phyloP scores from a whole-genome alignment of 1,139 yeast genomes.

The Citeromyces siamensis region DNA sequence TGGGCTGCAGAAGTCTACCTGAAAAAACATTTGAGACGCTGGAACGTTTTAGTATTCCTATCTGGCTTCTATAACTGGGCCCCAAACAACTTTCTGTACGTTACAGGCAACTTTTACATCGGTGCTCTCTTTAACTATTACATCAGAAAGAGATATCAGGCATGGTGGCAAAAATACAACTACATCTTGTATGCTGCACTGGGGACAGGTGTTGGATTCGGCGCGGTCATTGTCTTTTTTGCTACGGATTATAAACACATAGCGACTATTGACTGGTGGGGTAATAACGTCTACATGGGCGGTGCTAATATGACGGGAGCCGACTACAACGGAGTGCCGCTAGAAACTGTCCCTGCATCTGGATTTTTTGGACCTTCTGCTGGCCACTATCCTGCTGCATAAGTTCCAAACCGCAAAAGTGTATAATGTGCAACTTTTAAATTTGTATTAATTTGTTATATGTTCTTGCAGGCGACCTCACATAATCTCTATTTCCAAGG shows the following conservation, averaged over 20 bases:
- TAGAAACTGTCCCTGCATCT: not conserved
- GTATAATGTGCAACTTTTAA: no score
- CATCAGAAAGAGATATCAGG: slow-evolving; percentile 34
- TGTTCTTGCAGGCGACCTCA: no score
- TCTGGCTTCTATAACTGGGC: slow-evolving; percentile 39
- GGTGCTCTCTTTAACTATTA: slow-evolving; percentile 40
- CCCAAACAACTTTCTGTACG: slow-evolving; percentile 40
- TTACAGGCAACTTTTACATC: slow-evolving; percentile 32
- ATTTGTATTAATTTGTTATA: no score
- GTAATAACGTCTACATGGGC: slow-evolving; percentile 23
- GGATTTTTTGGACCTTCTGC: not conserved
- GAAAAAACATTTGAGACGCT: slow-evolving; percentile 33
- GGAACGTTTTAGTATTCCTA: slow-evolving; percentile 30
- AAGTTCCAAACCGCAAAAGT: no score
- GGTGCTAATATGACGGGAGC: slow-evolving; percentile 2
- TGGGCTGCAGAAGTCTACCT: slow-evolving; percentile 34
- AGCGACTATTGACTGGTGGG: slow-evolving; percentile 47
- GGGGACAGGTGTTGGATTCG: slow-evolving; percentile 42
- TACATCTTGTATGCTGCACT: slow-evolving; percentile 46
- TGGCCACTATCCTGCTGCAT: not conserved
- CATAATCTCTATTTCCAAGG: no score
- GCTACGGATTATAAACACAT: slow-evolving; percentile 15
- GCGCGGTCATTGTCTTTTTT: slow-evolving; percentile 34
- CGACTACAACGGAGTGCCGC: slow-evolving; percentile 1
- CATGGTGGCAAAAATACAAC: slow-evolving; percentile 60